Conservation (phyloP, 306 rosid species). For the Comarum palustre region DNA sequence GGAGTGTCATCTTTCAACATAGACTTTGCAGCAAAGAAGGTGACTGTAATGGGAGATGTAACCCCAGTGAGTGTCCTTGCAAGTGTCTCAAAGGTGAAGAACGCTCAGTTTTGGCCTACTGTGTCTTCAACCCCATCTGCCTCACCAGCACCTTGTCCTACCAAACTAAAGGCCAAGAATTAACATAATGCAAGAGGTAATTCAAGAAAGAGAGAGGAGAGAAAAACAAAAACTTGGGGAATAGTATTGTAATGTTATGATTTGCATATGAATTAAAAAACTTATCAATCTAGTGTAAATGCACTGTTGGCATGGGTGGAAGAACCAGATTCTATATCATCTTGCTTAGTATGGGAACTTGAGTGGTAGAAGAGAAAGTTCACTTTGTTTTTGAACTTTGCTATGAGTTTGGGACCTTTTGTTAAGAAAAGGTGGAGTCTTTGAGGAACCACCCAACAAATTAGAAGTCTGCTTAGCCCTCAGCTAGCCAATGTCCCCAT, state of each 20-base stretch:
- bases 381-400: slow-evolving; percentile 16
- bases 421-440: slow-evolving; percentile 12
- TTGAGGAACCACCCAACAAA: slow-evolving; percentile 4
- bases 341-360: slow-evolving; percentile 12
- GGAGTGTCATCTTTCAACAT: slow-evolving; percentile 86
- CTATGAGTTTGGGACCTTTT: slow-evolving; percentile 19
- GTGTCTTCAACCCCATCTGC: slow-evolving; percentile 25
- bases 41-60: slow-evolving; percentile 74
- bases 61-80: slow-evolving; percentile 66
- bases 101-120: slow-evolving; percentile 77
- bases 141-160: slow-evolving; percentile 16
- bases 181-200: slow-evolving; percentile 11
- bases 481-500: background rate
- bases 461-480: slow-evolving; percentile 13
- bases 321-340: slow-evolving; percentile 15
- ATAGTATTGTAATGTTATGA: background rate
- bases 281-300: slow-evolving; percentile 31
- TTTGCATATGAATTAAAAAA: slow-evolving; percentile 28
- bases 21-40: slow-evolving; percentile 88
- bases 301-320: slow-evolving; percentile 25
- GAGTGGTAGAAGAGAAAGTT: slow-evolving; percentile 5
- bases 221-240: background rate
- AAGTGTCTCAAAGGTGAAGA: slow-evolving; percentile 88
- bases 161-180: slow-evolving; percentile 31
- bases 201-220: slow-evolving; percentile 15